Evolutionary conservation across 345 rosid species (phyloP).

Genomic region (Firmiana major): DNA sequence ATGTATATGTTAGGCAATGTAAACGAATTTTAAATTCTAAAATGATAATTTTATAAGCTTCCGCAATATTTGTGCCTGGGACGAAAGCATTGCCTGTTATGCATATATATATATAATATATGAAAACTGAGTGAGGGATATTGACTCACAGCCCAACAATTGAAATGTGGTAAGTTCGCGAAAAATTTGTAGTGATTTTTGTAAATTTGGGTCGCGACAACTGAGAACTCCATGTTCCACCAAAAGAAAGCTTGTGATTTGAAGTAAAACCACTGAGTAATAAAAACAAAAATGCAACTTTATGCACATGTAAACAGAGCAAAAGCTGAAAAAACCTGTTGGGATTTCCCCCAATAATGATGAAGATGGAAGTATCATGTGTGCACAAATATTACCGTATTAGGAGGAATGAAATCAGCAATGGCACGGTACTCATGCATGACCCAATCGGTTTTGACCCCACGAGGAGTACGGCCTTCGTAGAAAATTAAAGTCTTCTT

Average conservation of each 20-base stretch:
- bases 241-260: background rate
- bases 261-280: background rate
- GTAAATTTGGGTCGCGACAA: too few relatives aligned
- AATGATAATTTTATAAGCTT: too few relatives aligned
- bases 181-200: too few relatives aligned
- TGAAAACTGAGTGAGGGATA: too few relatives aligned
- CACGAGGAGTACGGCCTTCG: constrained; percentile 5
- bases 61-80: too few relatives aligned
- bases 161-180: too few relatives aligned
- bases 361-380: background rate
- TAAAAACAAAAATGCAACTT: background rate
- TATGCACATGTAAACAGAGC: constrained; percentile 4
- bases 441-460: constrained; percentile 8
- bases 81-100: too few relatives aligned
- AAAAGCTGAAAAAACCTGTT: background rate
- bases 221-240: background rate
- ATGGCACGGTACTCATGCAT: constrained; percentile 2
- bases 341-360: background rate
- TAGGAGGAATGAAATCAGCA: background rate
- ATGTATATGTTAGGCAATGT: too few relatives aligned
- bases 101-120: too few relatives aligned
- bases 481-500: constrained; percentile 44
- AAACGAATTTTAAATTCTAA: too few relatives aligned
- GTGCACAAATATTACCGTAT: constrained; percentile 6
- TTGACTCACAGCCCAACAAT: too few relatives aligned